A percentile compares a stretch with the other conserved stretches of the same genome.
phyloP scores from a whole-genome alignment of 2,329 filamentous ascomycete genomes.

The Colletotrichum magnum region DNA sequence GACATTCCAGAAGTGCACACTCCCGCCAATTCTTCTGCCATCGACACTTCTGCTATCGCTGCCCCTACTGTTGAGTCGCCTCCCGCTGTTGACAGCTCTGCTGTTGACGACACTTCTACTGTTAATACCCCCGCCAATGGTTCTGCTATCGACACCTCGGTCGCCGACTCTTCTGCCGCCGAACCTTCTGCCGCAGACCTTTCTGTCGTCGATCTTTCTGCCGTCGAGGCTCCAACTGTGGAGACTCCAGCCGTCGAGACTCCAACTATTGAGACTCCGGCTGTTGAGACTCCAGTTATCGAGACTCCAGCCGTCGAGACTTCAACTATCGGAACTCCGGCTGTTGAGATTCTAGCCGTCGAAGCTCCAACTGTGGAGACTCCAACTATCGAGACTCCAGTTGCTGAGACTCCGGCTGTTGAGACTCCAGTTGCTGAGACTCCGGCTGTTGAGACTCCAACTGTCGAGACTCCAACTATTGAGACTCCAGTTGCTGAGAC shows the following conservation, averaged over 20 bases:
- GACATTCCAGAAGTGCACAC: conserved; percentile 10
- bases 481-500: conserved; percentile 7
- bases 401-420: conserved; percentile 1
- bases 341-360: too few species aligned
- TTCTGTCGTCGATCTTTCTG: conserved; percentile 10
- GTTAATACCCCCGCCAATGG: neutral
- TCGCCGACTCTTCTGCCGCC: neutral
- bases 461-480: too few species aligned
- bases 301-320: conserved; percentile 9
- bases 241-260: neutral
- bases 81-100: too few species aligned
- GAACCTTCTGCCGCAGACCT: neutral
- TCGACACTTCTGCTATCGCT: neutral
- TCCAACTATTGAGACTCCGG: neutral
- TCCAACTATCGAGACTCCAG: conserved; percentile 8
- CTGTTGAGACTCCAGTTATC: neutral
- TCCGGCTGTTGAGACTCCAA: too few species aligned
- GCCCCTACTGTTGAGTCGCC: neutral
- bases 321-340: too few species aligned
- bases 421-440: neutral
- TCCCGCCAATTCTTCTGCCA: neutral
- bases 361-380: neutral
- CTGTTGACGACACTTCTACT: too few species aligned
- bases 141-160: neutral
- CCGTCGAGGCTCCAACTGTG: neutral